phyloP scores from a whole-genome alignment of 106 monocot species.

The Dioscorea alata region DNA sequence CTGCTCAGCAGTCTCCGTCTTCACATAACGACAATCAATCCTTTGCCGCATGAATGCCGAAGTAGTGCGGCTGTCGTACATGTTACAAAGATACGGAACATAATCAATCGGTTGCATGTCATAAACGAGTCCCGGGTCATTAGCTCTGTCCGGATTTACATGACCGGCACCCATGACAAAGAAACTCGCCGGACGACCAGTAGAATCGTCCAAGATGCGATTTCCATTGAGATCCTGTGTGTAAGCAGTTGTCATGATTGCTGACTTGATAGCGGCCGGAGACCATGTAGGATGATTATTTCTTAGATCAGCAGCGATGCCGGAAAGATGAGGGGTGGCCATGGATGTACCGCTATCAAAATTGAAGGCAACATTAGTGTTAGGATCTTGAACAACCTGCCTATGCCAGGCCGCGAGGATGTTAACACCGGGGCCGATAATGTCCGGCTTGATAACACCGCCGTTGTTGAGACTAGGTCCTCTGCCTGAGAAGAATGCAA shows the following conservation, averaged over 20 bases:
- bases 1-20: not conserved
- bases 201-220: not conserved
- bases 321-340: slow-evolving; percentile 2
- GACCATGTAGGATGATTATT: not conserved
- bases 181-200: not conserved
- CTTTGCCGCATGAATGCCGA: no score
- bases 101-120: slow-evolving; percentile 26
- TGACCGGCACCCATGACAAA: slow-evolving; percentile 38
- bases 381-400: not conserved
- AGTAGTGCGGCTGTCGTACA: not conserved
- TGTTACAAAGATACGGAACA: slow-evolving; percentile 21
- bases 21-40: no score
- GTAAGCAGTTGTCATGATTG: slow-evolving; percentile 4
- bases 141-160: slow-evolving; percentile 20
- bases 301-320: not conserved
- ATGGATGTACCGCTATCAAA: slow-evolving; percentile 14
- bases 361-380: slow-evolving; percentile 7
- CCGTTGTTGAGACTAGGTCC: not conserved
- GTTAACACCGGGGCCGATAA: slow-evolving; percentile 2
- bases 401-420: slow-evolving; percentile 5
- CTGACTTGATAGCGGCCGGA: not conserved
- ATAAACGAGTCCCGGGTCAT: slow-evolving; percentile 26
- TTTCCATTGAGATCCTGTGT: not conserved
- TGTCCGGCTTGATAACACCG: slow-evolving; percentile 3
- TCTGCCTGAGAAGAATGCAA: not conserved